Conservation (phyloP, 345 rosid species). For the Jatropha curcas region DNA sequence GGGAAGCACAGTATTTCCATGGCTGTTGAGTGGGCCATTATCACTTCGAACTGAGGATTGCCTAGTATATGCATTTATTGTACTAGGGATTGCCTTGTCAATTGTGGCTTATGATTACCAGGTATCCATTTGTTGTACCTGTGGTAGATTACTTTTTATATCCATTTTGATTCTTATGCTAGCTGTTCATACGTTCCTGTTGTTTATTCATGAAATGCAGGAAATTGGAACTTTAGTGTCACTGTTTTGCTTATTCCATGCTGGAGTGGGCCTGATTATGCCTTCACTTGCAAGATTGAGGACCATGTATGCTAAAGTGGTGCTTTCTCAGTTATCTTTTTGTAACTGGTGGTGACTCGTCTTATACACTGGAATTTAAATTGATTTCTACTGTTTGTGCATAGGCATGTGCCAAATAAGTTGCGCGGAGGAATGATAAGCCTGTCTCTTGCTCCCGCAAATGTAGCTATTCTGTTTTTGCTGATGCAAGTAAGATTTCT, state of each 20-base stretch:
- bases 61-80: constrained; percentile 56
- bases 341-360: not conserved
- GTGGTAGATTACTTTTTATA: not conserved
- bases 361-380: constrained; percentile 10
- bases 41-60: constrained; percentile 77
- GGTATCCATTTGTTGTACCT: constrained; percentile 40
- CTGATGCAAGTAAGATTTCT: constrained; percentile 55
- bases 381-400: constrained; percentile 17
- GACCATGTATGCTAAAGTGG: constrained; percentile 54
- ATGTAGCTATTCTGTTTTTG: constrained; percentile 62
- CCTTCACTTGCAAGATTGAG: constrained; percentile 94
- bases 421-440: constrained; percentile 96
- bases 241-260: constrained; percentile 76
- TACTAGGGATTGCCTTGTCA: constrained; percentile 65
- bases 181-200: constrained; percentile 10
- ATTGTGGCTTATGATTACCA: constrained; percentile 91
- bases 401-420: constrained; percentile 87
- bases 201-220: constrained; percentile 43
- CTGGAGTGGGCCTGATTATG: constrained; percentile 59
- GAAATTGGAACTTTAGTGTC: constrained; percentile 74
- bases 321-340: constrained; percentile 1
- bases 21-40: constrained; percentile 67
- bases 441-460: constrained; percentile 81
- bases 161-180: constrained; percentile 12
- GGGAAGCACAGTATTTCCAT: constrained; percentile 84